Evolutionary conservation across 768 basidiomycete genomes (phyloP).

Genomic region (Hygrocybe punicea): DNA sequence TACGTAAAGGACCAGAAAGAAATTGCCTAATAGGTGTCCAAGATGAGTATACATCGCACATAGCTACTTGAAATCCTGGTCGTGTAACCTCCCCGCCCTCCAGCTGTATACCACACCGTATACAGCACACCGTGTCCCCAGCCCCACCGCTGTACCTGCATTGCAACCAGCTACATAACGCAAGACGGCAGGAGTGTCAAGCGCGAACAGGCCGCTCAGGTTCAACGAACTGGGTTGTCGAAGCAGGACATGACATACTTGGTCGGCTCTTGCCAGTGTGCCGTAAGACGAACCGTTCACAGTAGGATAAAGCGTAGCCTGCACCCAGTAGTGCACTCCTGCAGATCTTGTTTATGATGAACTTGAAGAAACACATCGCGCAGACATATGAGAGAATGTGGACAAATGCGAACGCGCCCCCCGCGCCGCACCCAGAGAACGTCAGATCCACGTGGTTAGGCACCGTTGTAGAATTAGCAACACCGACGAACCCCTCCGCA

Average conservation of each 20-base stretch:
- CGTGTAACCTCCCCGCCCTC: too few relatives aligned
- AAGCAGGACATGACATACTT: slow-evolving; percentile 72
- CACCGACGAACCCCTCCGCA: slow-evolving; percentile 50
- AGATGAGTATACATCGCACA: too few relatives aligned
- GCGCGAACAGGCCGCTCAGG: not conserved
- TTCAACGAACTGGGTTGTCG: too few relatives aligned
- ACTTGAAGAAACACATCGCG: not conserved
- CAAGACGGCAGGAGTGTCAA: not conserved
- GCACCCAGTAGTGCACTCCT: slow-evolving; percentile 41
- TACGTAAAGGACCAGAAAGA: too few relatives aligned
- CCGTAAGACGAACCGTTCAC: slow-evolving; percentile 44
- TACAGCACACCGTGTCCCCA: slow-evolving; percentile 71
- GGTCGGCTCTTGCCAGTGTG: slow-evolving; percentile 56
- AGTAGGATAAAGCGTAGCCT: slow-evolving; percentile 39
- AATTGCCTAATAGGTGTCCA: too few relatives aligned
- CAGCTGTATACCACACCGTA: too few relatives aligned
- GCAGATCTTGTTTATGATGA: not conserved
- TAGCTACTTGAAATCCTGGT: too few relatives aligned
- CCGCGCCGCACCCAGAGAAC: slow-evolving; percentile 56
- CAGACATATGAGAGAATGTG: slow-evolving; percentile 67
- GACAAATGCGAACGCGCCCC: slow-evolving; percentile 66
- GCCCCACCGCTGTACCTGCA: slow-evolving; percentile 63
- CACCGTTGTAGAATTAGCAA: slow-evolving; percentile 43
- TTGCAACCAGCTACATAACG: not conserved
- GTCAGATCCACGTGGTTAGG: slow-evolving; percentile 68